Conservation (phyloP, 305 asterid genomes). For the Andrographis paniculata region DNA sequence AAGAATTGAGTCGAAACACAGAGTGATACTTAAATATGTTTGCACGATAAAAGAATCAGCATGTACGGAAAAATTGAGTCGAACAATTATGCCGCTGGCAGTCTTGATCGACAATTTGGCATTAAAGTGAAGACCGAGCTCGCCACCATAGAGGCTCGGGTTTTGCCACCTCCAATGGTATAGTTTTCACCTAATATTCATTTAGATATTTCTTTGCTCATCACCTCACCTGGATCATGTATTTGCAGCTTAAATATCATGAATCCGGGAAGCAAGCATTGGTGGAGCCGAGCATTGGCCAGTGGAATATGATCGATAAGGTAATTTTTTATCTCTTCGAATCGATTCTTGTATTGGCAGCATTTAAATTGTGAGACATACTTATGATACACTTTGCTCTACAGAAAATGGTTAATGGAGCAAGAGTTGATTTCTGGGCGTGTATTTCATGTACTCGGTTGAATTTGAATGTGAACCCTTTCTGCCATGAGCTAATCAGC, state of each 20-base stretch:
- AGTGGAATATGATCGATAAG: slow-evolving; percentile 84
- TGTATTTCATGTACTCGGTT: slow-evolving; percentile 46
- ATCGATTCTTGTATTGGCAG: too few species aligned
- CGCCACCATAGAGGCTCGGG: slow-evolving; percentile 59
- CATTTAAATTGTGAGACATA: too few species aligned
- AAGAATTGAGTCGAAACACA: too few species aligned
- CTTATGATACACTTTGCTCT: slow-evolving; percentile 1
- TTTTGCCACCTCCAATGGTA: slow-evolving; percentile 72
- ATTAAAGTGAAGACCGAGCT: slow-evolving; percentile 35
- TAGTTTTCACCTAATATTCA: not conserved
- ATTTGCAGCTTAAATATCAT: slow-evolving; percentile 60
- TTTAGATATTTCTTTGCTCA: not conserved
- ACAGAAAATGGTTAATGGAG: slow-evolving; percentile 76
- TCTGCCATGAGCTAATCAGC: slow-evolving; percentile 32
- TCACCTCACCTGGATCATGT: not conserved
- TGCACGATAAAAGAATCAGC: too few species aligned
- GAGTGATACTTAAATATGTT: too few species aligned
- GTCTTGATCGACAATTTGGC: slow-evolving; percentile 10
- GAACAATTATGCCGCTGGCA: not conserved
- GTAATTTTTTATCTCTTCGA: too few species aligned
- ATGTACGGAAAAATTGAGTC: slow-evolving; percentile 5
- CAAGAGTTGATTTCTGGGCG: slow-evolving; percentile 49
- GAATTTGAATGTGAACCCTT: slow-evolving; percentile 9
- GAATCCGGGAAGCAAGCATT: slow-evolving; percentile 35
- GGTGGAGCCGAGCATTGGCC: slow-evolving; percentile 57